Evolutionary conservation across 306 rosid genomes (phyloP).

Genomic region (Cucurbita argyrosperma): DNA sequence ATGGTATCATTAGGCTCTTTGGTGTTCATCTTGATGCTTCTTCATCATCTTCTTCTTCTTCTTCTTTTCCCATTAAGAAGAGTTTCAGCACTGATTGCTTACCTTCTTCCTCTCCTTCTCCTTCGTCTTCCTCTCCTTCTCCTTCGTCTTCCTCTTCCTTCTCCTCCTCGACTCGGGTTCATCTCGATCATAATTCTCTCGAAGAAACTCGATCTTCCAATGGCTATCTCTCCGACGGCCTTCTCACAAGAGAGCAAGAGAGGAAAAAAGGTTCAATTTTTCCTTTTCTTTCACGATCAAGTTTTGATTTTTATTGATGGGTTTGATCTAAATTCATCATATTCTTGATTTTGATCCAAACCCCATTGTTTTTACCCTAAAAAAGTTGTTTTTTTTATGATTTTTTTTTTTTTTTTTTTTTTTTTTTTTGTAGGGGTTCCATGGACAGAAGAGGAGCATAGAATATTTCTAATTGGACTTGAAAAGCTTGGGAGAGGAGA

Average conservation of each 20-base stretch:
- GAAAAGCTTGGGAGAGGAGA: slow-evolving; percentile 83
- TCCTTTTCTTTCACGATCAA: not conserved
- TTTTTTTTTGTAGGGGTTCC: slow-evolving; percentile 38
- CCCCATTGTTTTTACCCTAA: not conserved
- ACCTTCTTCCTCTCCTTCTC: slow-evolving; percentile 30
- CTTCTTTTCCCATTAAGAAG: slow-evolving; percentile 36
- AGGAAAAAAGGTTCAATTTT: slow-evolving; percentile 48
- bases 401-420: not conserved
- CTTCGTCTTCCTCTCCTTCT: slow-evolving; percentile 33
- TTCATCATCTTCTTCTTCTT: slow-evolving; percentile 8
- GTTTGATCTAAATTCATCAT: not conserved
- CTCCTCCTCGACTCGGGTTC: slow-evolving; percentile 26
- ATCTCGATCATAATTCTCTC: slow-evolving; percentile 5
- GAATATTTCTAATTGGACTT: slow-evolving; percentile 65
- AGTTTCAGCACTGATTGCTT: slow-evolving; percentile 70
- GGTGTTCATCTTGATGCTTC: slow-evolving; percentile 58
- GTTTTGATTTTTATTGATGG: not conserved
- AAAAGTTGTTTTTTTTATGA: not conserved
- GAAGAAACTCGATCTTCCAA: slow-evolving; percentile 23
- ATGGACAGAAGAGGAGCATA: slow-evolving; percentile 92
- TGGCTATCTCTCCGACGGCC: slow-evolving; percentile 72
- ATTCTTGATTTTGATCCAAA: not conserved
- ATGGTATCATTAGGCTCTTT: slow-evolving; percentile 37
- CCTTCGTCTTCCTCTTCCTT: slow-evolving; percentile 40
- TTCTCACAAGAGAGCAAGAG: slow-evolving; percentile 37